These are phyloP conservation scores for Alternaria sp. DNA, from an alignment of 2,329 filamentous ascomycete species.

Conservation along the genomic window DNA sequence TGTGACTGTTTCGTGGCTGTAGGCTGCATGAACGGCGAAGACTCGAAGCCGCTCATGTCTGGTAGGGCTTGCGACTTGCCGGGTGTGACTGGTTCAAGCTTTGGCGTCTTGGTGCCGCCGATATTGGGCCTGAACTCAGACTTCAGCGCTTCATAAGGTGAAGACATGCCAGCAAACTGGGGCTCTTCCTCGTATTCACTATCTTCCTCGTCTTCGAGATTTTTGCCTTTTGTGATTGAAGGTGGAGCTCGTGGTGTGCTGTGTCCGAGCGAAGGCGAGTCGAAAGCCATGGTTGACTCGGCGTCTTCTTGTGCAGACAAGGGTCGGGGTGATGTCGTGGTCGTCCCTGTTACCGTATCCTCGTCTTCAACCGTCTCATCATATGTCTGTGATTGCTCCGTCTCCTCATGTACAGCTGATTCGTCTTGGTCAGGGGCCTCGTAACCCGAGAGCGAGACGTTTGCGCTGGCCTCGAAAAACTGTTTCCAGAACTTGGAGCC, in stretches of 20 bases:
- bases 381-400: slow-evolving; percentile 47
- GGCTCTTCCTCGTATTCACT: slow-evolving; percentile 40
- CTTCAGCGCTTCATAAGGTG: slow-evolving; percentile 78
- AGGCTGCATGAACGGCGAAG: slow-evolving; percentile 62
- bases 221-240: slow-evolving; percentile 26
- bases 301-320: slow-evolving; percentile 47
- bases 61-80: slow-evolving; percentile 47
- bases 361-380: slow-evolving; percentile 54
- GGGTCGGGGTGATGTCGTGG: slow-evolving; percentile 53
- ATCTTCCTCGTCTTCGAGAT: slow-evolving; percentile 16
- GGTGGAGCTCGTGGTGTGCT: slow-evolving; percentile 67
- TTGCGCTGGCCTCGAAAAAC: slow-evolving; percentile 98
- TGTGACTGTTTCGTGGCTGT: slow-evolving; percentile 41
- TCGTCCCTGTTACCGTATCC: slow-evolving; percentile 50
- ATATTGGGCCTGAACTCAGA: slow-evolving; percentile 74
- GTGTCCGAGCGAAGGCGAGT: slow-evolving; percentile 62
- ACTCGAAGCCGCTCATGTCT: slow-evolving; percentile 55
- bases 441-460: slow-evolving; percentile 94
- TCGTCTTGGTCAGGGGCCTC: slow-evolving; percentile 75
- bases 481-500: slow-evolving; percentile 99
- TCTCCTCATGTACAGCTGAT: slow-evolving; percentile 57
- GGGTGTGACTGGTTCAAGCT: slow-evolving; percentile 47
- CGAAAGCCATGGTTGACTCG: slow-evolving; percentile 72
- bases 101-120: slow-evolving; percentile 48
- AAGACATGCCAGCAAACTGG: slow-evolving; percentile 71